Base-by-base conservation (phyloP, 306 rosid genomes). In the Luffa aegyptiaca region DNA sequence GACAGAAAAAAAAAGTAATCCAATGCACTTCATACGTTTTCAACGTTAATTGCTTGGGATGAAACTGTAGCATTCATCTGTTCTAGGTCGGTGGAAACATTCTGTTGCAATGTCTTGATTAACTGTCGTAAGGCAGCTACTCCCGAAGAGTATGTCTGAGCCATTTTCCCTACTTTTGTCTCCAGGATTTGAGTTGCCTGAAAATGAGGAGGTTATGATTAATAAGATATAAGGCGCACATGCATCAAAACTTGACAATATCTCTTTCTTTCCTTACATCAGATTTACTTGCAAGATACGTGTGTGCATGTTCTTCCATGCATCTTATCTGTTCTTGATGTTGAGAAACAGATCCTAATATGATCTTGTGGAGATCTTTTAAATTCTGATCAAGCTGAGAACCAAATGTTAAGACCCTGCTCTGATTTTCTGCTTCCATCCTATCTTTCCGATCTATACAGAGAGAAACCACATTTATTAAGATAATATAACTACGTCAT, bases 111-210 rank as follows among this genome's bases (percentile, higher is more conserved):
- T 80, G 91, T 80, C 81, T 86, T 79, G 66, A 88, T 81, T 64
- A 94, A 86, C 63, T 87, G 91, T 84, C 88, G 89, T 86, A 94
- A 81, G 68, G 87, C 59, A 51, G 83, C 85, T 80, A 81, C 83
- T 84, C 98, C 98, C n/a, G 88, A 88, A 81, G 84, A 83, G 77
- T 86, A 92, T 56, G 88, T 88, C 81, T 85, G 86, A 6, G 88
- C 42, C 92, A 94, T 90, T 85, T 90, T 90, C 73, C 84, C 83
- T 85, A 94, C 82, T 88, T 86, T 87, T 63, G 89, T 84, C 82
- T 94, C 96, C 80, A 94, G 81, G 44, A 82, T 85, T 75, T 89
- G 90, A 56, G 92, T 81, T 77, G 92, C 93, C 98, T 94, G 90
- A 65, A 80, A 83, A 81, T 35, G 59, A 33, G 45, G 31, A n/a